Evolutionary conservation across 768 basidiomycete species (phyloP).

Genomic region (Crepidotus variabilis): DNA sequence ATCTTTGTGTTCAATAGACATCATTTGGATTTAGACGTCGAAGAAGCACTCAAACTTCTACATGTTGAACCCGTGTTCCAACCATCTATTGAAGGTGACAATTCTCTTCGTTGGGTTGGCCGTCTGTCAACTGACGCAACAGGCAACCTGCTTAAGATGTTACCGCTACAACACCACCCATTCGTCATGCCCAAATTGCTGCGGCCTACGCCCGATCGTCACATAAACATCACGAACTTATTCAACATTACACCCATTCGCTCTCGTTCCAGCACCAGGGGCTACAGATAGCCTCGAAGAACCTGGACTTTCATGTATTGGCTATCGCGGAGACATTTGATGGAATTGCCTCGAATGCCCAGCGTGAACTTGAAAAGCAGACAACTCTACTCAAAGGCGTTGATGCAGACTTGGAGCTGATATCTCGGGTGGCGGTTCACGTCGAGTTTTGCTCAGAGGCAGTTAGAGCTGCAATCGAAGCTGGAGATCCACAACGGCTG

Average conservation of each 20-base stretch:
- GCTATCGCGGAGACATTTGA: constrained; percentile 70
- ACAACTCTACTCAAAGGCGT: constrained; percentile 56
- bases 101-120: background rate
- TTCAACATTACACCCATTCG: constrained; percentile 46
- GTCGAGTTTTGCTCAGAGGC: constrained; percentile 69
- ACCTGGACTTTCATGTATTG: constrained; percentile 70
- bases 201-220: constrained; percentile 64
- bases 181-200: constrained; percentile 63
- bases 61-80: constrained; percentile 57
- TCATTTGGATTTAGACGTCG: constrained; percentile 67
- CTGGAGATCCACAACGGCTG: constrained; percentile 63
- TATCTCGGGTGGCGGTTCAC: constrained; percentile 64
- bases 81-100: constrained; percentile 67
- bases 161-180: constrained; percentile 67
- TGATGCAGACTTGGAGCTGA: constrained; percentile 69
- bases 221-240: constrained; percentile 59
- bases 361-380: constrained; percentile 70
- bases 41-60: constrained; percentile 64
- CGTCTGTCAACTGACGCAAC: background rate
- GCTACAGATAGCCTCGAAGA: constrained; percentile 66
- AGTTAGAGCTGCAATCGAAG: constrained; percentile 66
- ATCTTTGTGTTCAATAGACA: constrained; percentile 85
- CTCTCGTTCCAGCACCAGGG: constrained; percentile 68
- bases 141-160: constrained; percentile 36
- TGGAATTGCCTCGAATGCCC: constrained; percentile 46